Conservation (phyloP, 805 yeast genomes). For the Candida ponderosae region DNA sequence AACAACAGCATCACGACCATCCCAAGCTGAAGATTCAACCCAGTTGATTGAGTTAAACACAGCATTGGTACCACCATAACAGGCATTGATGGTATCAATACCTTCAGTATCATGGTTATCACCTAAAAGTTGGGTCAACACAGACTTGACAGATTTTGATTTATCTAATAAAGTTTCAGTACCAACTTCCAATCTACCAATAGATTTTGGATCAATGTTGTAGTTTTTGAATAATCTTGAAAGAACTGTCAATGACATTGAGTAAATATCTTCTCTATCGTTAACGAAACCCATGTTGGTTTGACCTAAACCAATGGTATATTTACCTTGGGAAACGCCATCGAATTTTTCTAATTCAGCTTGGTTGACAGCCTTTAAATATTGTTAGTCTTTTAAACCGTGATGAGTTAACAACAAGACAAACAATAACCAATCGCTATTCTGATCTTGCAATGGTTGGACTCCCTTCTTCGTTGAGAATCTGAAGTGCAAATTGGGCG, state of each 20-base stretch:
- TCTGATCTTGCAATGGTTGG: too few relatives aligned
- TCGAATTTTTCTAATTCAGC: slow-evolving; percentile 78
- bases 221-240: slow-evolving; percentile 71
- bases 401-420: background rate
- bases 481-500: too few relatives aligned
- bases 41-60: slow-evolving; percentile 90
- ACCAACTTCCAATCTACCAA: slow-evolving; percentile 97
- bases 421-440: background rate
- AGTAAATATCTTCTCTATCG: slow-evolving; percentile 96
- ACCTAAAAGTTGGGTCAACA: slow-evolving; percentile 87
- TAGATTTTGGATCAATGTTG: slow-evolving; percentile 67
- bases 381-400: background rate
- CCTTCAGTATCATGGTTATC: slow-evolving; percentile 92
- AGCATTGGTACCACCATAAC: slow-evolving; percentile 98
- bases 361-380: slow-evolving; percentile 66
- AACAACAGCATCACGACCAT: slow-evolving; percentile 95
- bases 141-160: slow-evolving; percentile 94
- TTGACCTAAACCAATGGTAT: slow-evolving; percentile 98
- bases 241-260: slow-evolving; percentile 85
- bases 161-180: slow-evolving; percentile 96
- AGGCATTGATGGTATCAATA: slow-evolving; percentile 91
- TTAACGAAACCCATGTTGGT: slow-evolving; percentile 96
- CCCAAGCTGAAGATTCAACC: slow-evolving; percentile 96
- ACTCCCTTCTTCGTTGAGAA: too few relatives aligned
- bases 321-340: slow-evolving; percentile 87